phyloP scores from a whole-genome alignment of 805 yeast genomes.

The Sugiyamaella floridensis region DNA sequence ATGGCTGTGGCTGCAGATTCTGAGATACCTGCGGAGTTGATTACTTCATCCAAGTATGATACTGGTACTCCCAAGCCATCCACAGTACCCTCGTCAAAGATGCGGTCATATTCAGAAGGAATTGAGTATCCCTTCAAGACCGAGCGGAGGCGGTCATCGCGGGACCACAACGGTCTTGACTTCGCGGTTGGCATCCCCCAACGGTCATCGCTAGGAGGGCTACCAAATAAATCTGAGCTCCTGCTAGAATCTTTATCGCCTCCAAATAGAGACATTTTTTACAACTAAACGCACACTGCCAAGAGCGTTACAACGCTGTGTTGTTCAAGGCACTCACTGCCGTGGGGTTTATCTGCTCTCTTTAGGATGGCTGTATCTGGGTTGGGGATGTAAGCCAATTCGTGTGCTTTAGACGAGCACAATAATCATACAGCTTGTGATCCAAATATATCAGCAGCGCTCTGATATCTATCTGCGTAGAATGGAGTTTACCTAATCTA shows the following conservation, averaged over 20 bases:
- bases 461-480: no score
- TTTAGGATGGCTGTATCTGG: no score
- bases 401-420: no score
- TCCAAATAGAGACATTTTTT: constrained; percentile 11
- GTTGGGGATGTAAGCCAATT: no score
- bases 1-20: constrained; percentile 3
- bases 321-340: no score
- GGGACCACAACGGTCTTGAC: not conserved
- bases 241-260: constrained; percentile 2
- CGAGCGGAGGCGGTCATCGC: constrained; percentile 2
- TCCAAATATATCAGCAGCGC: no score
- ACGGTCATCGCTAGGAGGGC: not conserved
- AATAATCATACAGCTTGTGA: no score
- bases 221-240: not conserved
- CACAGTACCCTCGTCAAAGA: constrained; percentile 8
- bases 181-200: not conserved
- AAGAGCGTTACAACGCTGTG: no score
- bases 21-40: constrained; percentile 7
- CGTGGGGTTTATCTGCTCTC: no score
- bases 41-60: constrained; percentile 1
- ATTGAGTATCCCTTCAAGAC: constrained; percentile 9
- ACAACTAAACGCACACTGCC: no score
- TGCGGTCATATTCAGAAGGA: constrained; percentile 9
- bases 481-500: no score
- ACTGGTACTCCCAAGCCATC: constrained; percentile 10